Base-by-base conservation (phyloP, 2,329 filamentous ascomycete genomes). In the Fusarium circinatum region DNA sequence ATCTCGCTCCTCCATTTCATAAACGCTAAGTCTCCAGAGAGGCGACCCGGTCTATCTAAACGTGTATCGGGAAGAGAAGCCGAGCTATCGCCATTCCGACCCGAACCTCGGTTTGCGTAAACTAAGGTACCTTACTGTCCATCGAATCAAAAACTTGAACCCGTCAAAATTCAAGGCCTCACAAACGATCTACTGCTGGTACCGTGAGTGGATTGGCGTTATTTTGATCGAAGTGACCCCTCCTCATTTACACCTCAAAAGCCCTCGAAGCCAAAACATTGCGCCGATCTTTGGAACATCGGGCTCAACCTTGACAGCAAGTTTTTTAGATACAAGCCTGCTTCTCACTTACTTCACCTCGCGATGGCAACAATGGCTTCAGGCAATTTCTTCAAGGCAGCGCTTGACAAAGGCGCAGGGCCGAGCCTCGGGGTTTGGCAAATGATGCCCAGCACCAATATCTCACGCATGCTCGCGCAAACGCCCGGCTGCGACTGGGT, bases 341-440 rank as follows among this genome's bases (percentile, higher is more conserved):
- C 8, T 55, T 55, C 3, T 3, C 26, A 14, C 2, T 15, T 18
- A n/a, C 0, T 3, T 22, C 3, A 28, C 10, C 5, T 42, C 28
- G 1, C n/a, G 15, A 65, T 67, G 64, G 39, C 51, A 34, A 5
- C 32, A 13, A 67, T 67, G 51, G 18, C 22, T 34, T 49, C 60
- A 3, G 51, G 64, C 8, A 67, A 67, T 26, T n/a, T 32, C 13
- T 47, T 67, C 51, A 67, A 65, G 30, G 44, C 36, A 8, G 64
- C 61, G 7, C 54, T 68, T 13, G 52, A 60, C n/a, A 69, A 67
- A 14, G 44, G 63, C 6, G 17, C 32, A 7, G 38, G 55, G 22
- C 20, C 63, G 15, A 68, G 63, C 30, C 54, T 69, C 0, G 66
- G 66, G 18, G 62, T 56, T 32, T 69, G 66, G 66, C 63, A 69